Evolutionary conservation across 768 basidiomycete genomes (phyloP).

Genomic region (Amanita thiersii): DNA sequence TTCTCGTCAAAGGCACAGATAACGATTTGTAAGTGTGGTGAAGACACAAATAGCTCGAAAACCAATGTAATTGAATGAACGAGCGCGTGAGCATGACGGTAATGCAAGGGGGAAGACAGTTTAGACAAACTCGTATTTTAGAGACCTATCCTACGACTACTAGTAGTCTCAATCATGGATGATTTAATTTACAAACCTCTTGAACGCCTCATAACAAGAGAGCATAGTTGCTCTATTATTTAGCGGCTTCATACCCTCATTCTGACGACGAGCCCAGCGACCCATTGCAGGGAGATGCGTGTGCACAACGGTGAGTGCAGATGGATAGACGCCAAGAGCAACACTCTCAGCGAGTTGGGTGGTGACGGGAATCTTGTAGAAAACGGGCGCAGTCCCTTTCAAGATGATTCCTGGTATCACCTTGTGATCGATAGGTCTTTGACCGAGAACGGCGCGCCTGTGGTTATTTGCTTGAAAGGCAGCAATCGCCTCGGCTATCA

Average conservation of each 20-base stretch:
- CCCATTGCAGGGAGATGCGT: conserved; percentile 15
- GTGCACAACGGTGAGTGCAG: conserved; percentile 13
- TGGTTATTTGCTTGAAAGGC: conserved; percentile 20
- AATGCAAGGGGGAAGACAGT: too few species aligned
- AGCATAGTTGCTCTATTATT: conserved; percentile 20
- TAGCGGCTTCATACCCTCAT: conserved; percentile 22
- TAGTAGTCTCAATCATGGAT: too few species aligned
- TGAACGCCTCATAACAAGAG: conserved; percentile 23
- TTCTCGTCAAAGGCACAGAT: too few species aligned
- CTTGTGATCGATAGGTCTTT: conserved; percentile 13
- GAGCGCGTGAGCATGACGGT: too few species aligned
- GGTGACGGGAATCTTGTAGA: conserved; percentile 22
- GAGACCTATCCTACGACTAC: too few species aligned
- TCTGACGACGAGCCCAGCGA: conserved; percentile 14
- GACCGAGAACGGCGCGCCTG: conserved; percentile 9
- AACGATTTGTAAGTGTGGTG: too few species aligned
- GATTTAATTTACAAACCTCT: conserved; percentile 12
- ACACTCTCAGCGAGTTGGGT: conserved; percentile 13
- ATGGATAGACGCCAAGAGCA: conserved; percentile 13
- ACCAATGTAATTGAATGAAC: too few species aligned
- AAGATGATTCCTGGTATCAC: conserved; percentile 22
- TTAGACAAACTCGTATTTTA: too few species aligned
- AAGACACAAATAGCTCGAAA: too few species aligned
- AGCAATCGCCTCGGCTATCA: conserved; percentile 15
- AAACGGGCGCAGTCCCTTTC: conserved; percentile 20